Evolutionary conservation across 2,329 filamentous ascomycete species (phyloP).

Genomic region (Geosmithia flava): DNA sequence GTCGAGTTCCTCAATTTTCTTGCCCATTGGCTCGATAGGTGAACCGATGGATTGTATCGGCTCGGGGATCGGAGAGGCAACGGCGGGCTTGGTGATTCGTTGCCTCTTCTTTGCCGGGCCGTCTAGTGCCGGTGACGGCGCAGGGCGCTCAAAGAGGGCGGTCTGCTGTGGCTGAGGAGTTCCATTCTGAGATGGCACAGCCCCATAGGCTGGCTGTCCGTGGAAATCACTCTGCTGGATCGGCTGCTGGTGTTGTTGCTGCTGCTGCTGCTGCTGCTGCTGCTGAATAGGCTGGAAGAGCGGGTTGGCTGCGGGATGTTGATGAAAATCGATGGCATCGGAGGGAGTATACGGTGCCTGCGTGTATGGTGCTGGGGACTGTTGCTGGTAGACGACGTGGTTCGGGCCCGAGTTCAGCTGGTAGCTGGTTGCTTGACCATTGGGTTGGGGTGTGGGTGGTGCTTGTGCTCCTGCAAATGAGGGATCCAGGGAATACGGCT

Average conservation of each 20-base stretch:
- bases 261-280: not conserved
- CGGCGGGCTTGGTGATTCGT: conserved; percentile 13
- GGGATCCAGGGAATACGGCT: not conserved
- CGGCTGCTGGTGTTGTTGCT: not conserved
- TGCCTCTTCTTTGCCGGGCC: conserved; percentile 24
- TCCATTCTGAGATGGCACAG: not conserved
- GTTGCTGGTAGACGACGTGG: not conserved
- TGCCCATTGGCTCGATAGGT: conserved; percentile 12
- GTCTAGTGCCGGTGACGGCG: conserved; percentile 8
- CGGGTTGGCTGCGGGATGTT: not conserved
- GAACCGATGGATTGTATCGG: conserved; percentile 12
- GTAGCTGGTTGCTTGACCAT: conserved; percentile 1
- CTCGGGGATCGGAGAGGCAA: conserved; percentile 11
- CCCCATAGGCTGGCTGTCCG: not conserved
- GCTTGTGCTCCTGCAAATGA: not conserved
- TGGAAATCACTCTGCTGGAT: not conserved
- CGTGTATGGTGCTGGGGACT: not conserved
- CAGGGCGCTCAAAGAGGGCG: conserved; percentile 1
- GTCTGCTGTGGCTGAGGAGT: conserved; percentile 6
- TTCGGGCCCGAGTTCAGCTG: not conserved
- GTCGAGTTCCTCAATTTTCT: conserved; percentile 22
- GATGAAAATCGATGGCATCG: not conserved
- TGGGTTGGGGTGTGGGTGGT: not conserved
- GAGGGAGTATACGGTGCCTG: not conserved
- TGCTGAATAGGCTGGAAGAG: not conserved